Percentiles rank a stretch among this genome's conserved stretches.
These are phyloP conservation scores for Taxawa tesnikishii DNA, from an alignment of 2,329 filamentous ascomycete species.

Conservation along the genomic window DNA sequence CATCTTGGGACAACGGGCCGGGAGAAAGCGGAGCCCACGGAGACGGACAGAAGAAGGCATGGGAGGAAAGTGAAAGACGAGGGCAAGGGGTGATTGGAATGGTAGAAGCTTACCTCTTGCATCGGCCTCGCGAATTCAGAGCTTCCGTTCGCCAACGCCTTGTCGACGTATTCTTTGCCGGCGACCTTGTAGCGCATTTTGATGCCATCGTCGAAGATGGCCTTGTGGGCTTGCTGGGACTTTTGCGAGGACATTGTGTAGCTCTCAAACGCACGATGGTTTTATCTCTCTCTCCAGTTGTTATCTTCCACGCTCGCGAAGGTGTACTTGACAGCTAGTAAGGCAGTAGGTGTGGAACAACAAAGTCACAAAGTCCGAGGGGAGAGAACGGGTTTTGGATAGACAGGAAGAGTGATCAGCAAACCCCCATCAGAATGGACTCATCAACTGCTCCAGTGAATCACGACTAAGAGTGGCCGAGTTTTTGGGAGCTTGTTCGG, in stretches of 20 bases:
- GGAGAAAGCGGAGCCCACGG: background rate
- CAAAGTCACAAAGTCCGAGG: too few relatives aligned
- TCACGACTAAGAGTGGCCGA: too few relatives aligned
- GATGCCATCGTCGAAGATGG: constrained; percentile 49
- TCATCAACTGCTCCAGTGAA: too few relatives aligned
- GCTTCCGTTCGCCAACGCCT: constrained; percentile 41
- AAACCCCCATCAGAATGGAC: too few relatives aligned
- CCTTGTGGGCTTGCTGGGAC: constrained; percentile 29
- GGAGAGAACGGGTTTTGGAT: too few relatives aligned
- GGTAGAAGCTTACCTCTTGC: constrained; percentile 37
- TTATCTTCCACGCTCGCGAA: too few relatives aligned
- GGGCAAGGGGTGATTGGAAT: background rate
- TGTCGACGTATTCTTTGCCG: constrained; percentile 49
- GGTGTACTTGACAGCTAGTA: too few relatives aligned
- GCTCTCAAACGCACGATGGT: too few relatives aligned
- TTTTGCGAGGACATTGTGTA: background rate
- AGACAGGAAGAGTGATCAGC: too few relatives aligned
- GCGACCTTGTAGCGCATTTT: constrained; percentile 48
- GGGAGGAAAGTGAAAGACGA: background rate
- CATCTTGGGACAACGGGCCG: background rate
- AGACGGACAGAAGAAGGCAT: background rate
- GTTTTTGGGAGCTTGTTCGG: too few relatives aligned
- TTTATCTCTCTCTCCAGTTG: too few relatives aligned
- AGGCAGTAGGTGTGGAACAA: too few relatives aligned
- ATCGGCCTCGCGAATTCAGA: constrained; percentile 48